Evolutionary conservation across 176 grass and related monocot species (phyloP).

Genomic region (Aegilops bicornis): DNA sequence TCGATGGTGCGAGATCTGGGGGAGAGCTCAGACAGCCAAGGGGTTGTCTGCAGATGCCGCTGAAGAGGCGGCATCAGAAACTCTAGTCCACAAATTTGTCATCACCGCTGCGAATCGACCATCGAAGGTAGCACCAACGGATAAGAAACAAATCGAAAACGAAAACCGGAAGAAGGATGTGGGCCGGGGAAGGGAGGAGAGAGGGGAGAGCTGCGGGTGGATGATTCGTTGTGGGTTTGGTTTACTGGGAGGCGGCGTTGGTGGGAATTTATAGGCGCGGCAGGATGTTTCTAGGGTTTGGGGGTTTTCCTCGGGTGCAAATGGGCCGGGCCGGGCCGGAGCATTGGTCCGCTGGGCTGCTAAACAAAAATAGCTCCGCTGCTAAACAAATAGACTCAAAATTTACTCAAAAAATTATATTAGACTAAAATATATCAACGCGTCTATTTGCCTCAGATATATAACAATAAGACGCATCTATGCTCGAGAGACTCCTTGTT

Average conservation of each 20-base stretch:
- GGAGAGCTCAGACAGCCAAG: constrained; percentile 73
- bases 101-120: constrained; percentile 40
- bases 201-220: background rate
- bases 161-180: background rate
- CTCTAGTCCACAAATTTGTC: constrained; percentile 74
- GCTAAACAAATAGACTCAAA: too few species aligned
- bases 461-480: too few species aligned
- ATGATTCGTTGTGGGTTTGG: background rate
- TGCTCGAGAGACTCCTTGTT: too few species aligned
- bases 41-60: constrained; percentile 65
- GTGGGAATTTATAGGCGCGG: background rate
- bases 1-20: background rate
- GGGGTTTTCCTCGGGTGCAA: background rate
- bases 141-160: background rate
- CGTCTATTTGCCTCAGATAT: too few species aligned
- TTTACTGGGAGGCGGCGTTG: background rate
- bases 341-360: background rate
- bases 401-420: too few species aligned
- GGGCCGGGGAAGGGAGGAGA: too few species aligned
- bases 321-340: background rate
- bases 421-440: too few species aligned
- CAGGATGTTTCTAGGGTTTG: constrained; percentile 25
- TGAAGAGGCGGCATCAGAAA: constrained; percentile 50
- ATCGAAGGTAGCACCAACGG: background rate
- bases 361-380: too few species aligned